These are phyloP conservation scores for Cercospora sp. DNA, from an alignment of 2,329 filamentous ascomycete genomes.

Conservation along the genomic window DNA sequence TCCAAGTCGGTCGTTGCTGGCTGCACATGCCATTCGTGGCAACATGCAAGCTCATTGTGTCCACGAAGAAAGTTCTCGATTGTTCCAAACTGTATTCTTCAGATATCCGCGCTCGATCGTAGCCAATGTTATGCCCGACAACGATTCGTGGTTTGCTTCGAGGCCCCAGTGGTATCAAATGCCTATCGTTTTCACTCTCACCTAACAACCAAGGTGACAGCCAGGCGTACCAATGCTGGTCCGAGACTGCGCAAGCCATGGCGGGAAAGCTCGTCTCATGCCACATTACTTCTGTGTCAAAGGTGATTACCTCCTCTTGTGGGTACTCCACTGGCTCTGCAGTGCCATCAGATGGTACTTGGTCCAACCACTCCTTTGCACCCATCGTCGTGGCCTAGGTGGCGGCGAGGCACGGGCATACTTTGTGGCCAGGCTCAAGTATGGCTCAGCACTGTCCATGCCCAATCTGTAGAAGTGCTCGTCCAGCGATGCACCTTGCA, in stretches of 20 bases:
- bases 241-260: slow-evolving; percentile 92
- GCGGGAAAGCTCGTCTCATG: slow-evolving; percentile 89
- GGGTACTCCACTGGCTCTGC: slow-evolving; percentile 74
- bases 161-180: slow-evolving; percentile 86
- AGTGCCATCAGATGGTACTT: slow-evolving; percentile 78
- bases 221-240: slow-evolving; percentile 95
- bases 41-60: slow-evolving; percentile 97
- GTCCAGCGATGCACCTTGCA: slow-evolving; percentile 80
- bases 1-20: slow-evolving; percentile 91
- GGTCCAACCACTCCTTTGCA: slow-evolving; percentile 83
- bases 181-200: slow-evolving; percentile 73
- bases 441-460: slow-evolving; percentile 83
- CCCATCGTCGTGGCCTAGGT: slow-evolving; percentile 70
- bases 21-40: slow-evolving; percentile 99
- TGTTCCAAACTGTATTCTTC: slow-evolving; percentile 89
- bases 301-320: slow-evolving; percentile 78
- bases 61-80: slow-evolving; percentile 81
- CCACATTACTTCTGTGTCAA: slow-evolving; percentile 97
- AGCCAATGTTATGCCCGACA: slow-evolving; percentile 93
- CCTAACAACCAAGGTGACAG: slow-evolving; percentile 91
- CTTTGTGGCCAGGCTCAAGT: slow-evolving; percentile 70
- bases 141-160: slow-evolving; percentile 71
- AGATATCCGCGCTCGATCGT: slow-evolving; percentile 80
- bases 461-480: slow-evolving; percentile 93
- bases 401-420: slow-evolving; percentile 66